Evolutionary conservation across 2,329 filamentous ascomycete species (phyloP).

Genomic region (Coniochaeta sp.): DNA sequence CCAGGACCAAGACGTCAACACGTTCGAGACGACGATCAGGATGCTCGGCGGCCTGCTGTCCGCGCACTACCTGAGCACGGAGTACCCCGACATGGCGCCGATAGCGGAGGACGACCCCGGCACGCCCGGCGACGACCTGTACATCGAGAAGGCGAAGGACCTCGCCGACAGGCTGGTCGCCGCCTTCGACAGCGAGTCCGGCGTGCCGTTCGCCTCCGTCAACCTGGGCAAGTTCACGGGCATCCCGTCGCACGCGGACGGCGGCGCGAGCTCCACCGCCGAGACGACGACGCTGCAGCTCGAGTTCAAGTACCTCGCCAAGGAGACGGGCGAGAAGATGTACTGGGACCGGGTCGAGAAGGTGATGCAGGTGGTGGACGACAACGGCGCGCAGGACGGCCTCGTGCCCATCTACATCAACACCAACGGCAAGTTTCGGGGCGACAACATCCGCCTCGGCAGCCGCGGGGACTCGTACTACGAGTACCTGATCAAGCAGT

Average conservation of each 20-base stretch:
- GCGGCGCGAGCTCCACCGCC: conserved; percentile 85
- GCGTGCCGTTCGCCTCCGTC: conserved; percentile 84
- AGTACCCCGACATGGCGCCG: conserved; percentile 72
- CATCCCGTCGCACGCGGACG: conserved; percentile 74
- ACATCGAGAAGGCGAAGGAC: conserved; percentile 92
- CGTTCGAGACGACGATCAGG: conserved; percentile 95
- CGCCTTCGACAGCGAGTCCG: conserved; percentile 81
- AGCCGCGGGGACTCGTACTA: conserved; percentile 97
- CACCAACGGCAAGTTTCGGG: conserved; percentile 73
- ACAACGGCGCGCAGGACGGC: conserved; percentile 71
- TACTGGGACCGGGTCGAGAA: conserved; percentile 92
- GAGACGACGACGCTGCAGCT: conserved; percentile 90
- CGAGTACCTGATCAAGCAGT: conserved; percentile 98
- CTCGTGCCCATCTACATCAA: conserved; percentile 89
- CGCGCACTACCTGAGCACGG: conserved; percentile 88
- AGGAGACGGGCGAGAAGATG: conserved; percentile 82
- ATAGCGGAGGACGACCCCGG: conserved; percentile 65
- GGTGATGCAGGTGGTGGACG: conserved; percentile 85
- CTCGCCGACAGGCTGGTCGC: conserved; percentile 80
- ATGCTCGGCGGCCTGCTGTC: conserved; percentile 92
- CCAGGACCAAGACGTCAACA: conserved; percentile 92
- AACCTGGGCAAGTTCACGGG: conserved; percentile 74
- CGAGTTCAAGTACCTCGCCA: conserved; percentile 94
- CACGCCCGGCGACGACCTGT: conserved; percentile 76
- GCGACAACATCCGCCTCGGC: conserved; percentile 81